phyloP scores from a whole-genome alignment of 2,329 filamentous ascomycete species.

The Diaporthe velutina region DNA sequence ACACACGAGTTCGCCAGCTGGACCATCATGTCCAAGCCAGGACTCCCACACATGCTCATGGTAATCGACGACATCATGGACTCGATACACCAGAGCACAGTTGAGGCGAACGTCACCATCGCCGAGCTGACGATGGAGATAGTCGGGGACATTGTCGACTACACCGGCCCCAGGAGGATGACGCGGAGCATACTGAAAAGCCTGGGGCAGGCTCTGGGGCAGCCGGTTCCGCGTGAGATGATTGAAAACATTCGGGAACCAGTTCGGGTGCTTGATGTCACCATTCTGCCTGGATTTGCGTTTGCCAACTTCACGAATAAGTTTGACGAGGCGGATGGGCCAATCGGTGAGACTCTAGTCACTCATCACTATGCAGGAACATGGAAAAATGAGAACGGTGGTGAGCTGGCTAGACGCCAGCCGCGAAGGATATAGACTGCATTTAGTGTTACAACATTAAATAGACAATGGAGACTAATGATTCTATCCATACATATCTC shows the following conservation, averaged over 20 bases:
- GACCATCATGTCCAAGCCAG: conserved; percentile 41
- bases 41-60: conserved; percentile 35
- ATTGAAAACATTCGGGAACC: conserved; percentile 10
- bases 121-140: conserved; percentile 34
- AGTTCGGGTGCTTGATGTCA: neutral
- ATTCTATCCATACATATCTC: neutral
- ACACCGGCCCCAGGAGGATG: conserved; percentile 41
- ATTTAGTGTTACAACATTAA: neutral
- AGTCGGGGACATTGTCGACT: conserved; percentile 40
- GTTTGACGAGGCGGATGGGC: conserved; percentile 9
- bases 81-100: neutral
- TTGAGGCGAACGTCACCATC: conserved; percentile 31
- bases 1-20: conserved; percentile 41
- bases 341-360: conserved; percentile 28
- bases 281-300: conserved; percentile 20
- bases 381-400: conserved; percentile 38
- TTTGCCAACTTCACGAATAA: conserved; percentile 5
- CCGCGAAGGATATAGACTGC: neutral
- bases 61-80: conserved; percentile 41
- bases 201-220: conserved; percentile 16
- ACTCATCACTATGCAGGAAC: conserved; percentile 38
- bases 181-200: conserved; percentile 36
- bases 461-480: neutral
- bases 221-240: neutral
- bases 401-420: conserved; percentile 17